Base-by-base conservation (phyloP, 805 yeast species). In the Saturnispora mendoncae region DNA sequence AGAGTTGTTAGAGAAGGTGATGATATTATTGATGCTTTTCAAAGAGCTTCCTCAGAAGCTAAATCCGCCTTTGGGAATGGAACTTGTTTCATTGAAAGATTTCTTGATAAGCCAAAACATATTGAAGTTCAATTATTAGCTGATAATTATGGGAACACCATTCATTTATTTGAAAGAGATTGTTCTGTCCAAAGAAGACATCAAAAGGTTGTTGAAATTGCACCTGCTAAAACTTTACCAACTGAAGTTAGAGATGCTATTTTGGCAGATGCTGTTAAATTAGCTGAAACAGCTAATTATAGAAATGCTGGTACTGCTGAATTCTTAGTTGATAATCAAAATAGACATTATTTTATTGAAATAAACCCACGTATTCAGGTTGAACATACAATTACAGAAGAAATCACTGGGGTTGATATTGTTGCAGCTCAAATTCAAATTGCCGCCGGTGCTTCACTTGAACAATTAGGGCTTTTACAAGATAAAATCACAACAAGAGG, bases 241-340 rank as follows among this genome's bases (percentile, higher is more conserved):
- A 62, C 68, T 36, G 71, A 69, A 21, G 92, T 88, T 28, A 78
- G 98, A 61, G 88, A 90, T 57, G 90, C 95, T 40, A 94, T 92
- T 51, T 72, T 92, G 56, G 76, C 84, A 33, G 98, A 92, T 61
- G 85, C 96, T 33, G 95, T 84, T 59, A 80, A 78, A 41, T 69
- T 90, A 47, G 96, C 82, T 32, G 65, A 87, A 2, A 66, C 81
- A 23, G 77, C 92, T 79, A 80, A 84, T 53, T 90, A 92, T 67
- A 87, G 85, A 65, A 78, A 95, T 64, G 98, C 97, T 30, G 98
- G 97, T 61, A 90, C 98, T 4, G 95, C 92, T 51, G 98, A 90
- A 65, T 90, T 80, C 60, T 87, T 90, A 53, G 90, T 84, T 57
- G 97, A 92, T 57, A 80, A 82, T 54, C 71, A 63, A 42, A 69